These are phyloP conservation scores for Craspedostauros australis DNA, from an alignment of 108 stramenopile species.

Conservation along the genomic window DNA sequence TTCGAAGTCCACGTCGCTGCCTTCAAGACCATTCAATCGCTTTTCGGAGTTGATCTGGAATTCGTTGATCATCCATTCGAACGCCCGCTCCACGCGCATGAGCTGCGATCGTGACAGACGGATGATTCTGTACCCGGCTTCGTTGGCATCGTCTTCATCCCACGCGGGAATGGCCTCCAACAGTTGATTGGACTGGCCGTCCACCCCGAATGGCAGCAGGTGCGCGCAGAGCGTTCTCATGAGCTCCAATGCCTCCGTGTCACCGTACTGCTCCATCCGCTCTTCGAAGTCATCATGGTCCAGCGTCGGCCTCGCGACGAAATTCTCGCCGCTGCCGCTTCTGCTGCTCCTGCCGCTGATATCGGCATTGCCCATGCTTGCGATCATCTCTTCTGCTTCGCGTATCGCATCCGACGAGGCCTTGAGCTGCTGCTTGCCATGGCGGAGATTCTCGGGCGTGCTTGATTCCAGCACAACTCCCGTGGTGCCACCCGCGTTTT, in stretches of 20 bases:
- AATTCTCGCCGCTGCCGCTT: background rate
- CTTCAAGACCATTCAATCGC: slow-evolving; percentile 16
- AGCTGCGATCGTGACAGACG: slow-evolving; percentile 54
- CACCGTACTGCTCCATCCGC: background rate
- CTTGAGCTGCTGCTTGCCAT: no score
- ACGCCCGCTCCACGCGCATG: slow-evolving; percentile 55
- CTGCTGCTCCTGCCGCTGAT: background rate
- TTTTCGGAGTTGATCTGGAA: slow-evolving; percentile 34
- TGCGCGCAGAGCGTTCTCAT: slow-evolving; percentile 76
- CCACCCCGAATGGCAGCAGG: slow-evolving; percentile 54
- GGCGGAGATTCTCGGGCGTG: no score
- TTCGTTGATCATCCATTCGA: slow-evolving; percentile 53
- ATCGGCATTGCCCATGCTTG: background rate
- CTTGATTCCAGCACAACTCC: slow-evolving; percentile 77
- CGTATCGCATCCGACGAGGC: background rate
- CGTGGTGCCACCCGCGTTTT: slow-evolving; percentile 56
- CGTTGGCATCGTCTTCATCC: slow-evolving; percentile 76
- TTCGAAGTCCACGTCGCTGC: slow-evolving; percentile 49
- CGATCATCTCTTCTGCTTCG: slow-evolving; percentile 1
- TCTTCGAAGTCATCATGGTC: slow-evolving; percentile 4
- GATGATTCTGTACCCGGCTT: slow-evolving; percentile 70
- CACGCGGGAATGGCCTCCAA: slow-evolving; percentile 36
- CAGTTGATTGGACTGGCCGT: slow-evolving; percentile 16
- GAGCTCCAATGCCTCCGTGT: slow-evolving; percentile 40
- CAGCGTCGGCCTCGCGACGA: background rate